Base-by-base conservation (phyloP, 768 basidiomycete genomes). In the Lentinula detonsa region DNA sequence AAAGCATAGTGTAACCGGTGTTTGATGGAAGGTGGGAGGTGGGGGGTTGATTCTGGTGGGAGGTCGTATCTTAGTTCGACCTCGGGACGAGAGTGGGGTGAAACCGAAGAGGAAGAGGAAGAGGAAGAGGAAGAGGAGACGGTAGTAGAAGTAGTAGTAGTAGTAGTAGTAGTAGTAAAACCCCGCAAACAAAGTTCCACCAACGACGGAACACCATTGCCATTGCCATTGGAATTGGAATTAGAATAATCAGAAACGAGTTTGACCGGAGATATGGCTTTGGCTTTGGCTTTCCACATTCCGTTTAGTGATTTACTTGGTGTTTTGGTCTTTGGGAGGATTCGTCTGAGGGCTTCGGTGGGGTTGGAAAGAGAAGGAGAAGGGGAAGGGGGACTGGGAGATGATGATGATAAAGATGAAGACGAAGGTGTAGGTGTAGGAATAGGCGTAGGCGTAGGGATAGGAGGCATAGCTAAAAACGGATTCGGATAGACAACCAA, bases 401-500 rank as follows among this genome's bases (percentile, higher is more conserved):
- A 28, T 2, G 28, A 28, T 28, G 4, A 4, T 3, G 28, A 4
- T 28, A 0, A 28, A 28, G 28, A 28, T 23, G 2, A 23, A 23
- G 21, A 21, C 2, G 23, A 23, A 23, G 23, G 23, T 23, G 23
- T 23, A 23, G 23, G 23, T 23, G 23, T 23, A 23, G 23, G 23
- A 0, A 23, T 39, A 39, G 37, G 5, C 37, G 37, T 2, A 39
- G 37, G 7, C 0, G 5, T 39, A 39, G 37, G 13, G 1, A 8
- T 23, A 70, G 74, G 61, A 5, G 74, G 75, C 10, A 70, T 71
- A 4, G 52, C 56, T 3, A 83, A 62, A 71, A 88, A 91, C 0
- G 81, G 87, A 63, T 92, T 91, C 0, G 84, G 85, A 42, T 81
- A 69, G 2, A 90, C 67, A 18, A 67, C 64, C 5, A 90, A 72